phyloP scores from a whole-genome alignment of 2,329 filamentous ascomycete genomes.

The Sporothrix pallida region DNA sequence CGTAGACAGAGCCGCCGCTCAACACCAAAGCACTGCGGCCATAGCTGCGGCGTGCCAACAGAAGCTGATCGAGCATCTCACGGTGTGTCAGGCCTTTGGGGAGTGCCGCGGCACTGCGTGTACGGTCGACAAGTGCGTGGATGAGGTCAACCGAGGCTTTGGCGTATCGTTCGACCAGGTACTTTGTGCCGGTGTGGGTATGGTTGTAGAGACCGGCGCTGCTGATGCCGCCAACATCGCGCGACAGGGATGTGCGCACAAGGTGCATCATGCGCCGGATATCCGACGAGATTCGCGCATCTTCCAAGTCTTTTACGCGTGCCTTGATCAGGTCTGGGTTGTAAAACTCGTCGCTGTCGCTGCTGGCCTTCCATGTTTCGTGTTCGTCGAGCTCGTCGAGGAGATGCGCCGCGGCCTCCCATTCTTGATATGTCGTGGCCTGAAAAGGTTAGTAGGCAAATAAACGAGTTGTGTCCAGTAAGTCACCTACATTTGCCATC shows the following conservation, averaged over 20 bases:
- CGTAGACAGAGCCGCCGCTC: slow-evolving; percentile 86
- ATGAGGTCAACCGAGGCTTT: slow-evolving; percentile 78
- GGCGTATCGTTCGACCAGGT: slow-evolving; percentile 85
- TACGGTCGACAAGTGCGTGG: slow-evolving; percentile 66
- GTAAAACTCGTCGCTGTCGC: slow-evolving; percentile 71
- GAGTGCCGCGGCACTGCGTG: slow-evolving; percentile 53
- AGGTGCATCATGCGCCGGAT: slow-evolving; percentile 78
- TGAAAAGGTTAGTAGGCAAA: slow-evolving; percentile 43
- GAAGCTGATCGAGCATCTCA: slow-evolving; percentile 68
- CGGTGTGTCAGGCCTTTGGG: slow-evolving; percentile 63
- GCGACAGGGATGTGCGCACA: slow-evolving; percentile 77
- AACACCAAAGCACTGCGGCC: slow-evolving; percentile 83
- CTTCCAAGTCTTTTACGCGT: slow-evolving; percentile 74
- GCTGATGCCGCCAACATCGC: slow-evolving; percentile 85
- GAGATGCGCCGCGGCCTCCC: slow-evolving; percentile 75
- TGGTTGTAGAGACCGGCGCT: slow-evolving; percentile 82
- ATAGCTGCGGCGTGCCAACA: slow-evolving; percentile 77
- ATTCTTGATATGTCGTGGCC: slow-evolving; percentile 73
- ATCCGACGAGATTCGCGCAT: slow-evolving; percentile 74
- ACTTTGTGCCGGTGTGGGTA: slow-evolving; percentile 84
- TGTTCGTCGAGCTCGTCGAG: slow-evolving; percentile 82
- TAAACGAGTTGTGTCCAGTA: background rate
- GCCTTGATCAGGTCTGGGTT: slow-evolving; percentile 66
- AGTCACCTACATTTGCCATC: slow-evolving; percentile 35
- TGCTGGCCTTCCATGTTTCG: slow-evolving; percentile 72